Evolutionary conservation across 768 basidiomycete species (phyloP).

Genomic region (Auriscalpium orientale): DNA sequence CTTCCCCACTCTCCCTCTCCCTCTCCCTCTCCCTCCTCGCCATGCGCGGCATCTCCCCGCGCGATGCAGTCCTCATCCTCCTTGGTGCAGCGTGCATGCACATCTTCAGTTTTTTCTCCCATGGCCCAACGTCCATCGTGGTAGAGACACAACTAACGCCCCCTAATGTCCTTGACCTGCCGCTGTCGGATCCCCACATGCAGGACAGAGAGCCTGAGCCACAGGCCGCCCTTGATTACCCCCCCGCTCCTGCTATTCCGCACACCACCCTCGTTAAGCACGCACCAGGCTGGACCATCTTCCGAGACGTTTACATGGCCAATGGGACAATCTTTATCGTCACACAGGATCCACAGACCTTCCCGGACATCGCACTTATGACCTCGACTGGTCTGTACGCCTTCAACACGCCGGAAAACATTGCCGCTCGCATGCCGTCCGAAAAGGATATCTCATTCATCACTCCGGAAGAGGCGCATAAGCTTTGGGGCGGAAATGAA

Average conservation of each 20-base stretch:
- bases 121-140: not conserved
- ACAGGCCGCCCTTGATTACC: not conserved
- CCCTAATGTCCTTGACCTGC: not conserved
- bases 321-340: conserved; percentile 76
- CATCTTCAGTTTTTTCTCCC: conserved; percentile 36
- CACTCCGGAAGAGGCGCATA: conserved; percentile 48
- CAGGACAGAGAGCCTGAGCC: not conserved
- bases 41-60: conserved; percentile 35
- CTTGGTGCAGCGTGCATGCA: conserved; percentile 52
- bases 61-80: conserved; percentile 54
- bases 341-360: conserved; percentile 35
- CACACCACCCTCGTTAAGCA: conserved; percentile 54
- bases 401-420: conserved; percentile 54
- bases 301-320: conserved; percentile 76
- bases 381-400: conserved; percentile 60
- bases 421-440: conserved; percentile 60
- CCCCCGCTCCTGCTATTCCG: conserved; percentile 27
- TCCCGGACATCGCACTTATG: conserved; percentile 48
- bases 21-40: conserved; percentile 1
- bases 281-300: conserved; percentile 81
- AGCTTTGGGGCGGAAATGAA: conserved; percentile 47
- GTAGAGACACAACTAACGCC: conserved; percentile 18
- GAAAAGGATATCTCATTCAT: conserved; percentile 54
- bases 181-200: not conserved
- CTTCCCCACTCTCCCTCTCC: not conserved